These are phyloP conservation scores for Prunus armeniaca DNA, from an alignment of 306 rosid species.

Conservation along the genomic window DNA sequence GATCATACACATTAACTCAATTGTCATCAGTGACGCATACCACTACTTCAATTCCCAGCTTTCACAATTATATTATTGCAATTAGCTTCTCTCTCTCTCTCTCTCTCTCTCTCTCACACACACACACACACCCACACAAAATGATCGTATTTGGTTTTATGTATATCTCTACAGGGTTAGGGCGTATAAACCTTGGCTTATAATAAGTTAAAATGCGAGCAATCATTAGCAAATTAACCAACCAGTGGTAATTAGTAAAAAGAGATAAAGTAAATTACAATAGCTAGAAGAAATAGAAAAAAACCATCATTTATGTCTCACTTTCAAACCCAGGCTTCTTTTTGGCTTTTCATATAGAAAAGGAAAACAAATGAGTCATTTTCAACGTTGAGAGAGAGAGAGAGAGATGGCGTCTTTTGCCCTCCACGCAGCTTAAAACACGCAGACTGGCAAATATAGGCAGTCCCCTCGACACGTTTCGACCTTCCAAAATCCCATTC, in stretches of 20 bases:
- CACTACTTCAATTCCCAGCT: background rate
- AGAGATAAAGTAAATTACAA: background rate
- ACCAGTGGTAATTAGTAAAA: background rate
- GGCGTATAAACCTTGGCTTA: background rate
- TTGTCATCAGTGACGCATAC: background rate
- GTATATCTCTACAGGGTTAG: background rate
- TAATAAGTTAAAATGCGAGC: background rate
- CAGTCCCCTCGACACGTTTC: slow-evolving; percentile 56
- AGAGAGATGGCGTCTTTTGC: slow-evolving; percentile 80
- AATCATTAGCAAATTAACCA: background rate
- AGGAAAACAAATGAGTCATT: slow-evolving; percentile 44
- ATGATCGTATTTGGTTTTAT: background rate
- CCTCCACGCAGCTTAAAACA: slow-evolving; percentile 92
- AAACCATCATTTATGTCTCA: slow-evolving; percentile 7
- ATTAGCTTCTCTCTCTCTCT: background rate
- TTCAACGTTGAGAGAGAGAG: slow-evolving; percentile 46
- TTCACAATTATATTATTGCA: background rate
- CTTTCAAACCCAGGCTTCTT: slow-evolving; percentile 14
- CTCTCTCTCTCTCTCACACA: background rate
- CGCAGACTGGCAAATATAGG: slow-evolving; percentile 63
- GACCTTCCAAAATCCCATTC: slow-evolving; percentile 34
- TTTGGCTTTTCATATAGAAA: slow-evolving; percentile 31
- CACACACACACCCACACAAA: too few species aligned
- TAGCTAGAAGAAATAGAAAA: background rate
- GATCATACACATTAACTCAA: background rate